Evolutionary conservation across 2,329 filamentous ascomycete species (phyloP), one percentile per base, ranked within the genome.

Genomic region (Aspergillus texensis): DNA sequence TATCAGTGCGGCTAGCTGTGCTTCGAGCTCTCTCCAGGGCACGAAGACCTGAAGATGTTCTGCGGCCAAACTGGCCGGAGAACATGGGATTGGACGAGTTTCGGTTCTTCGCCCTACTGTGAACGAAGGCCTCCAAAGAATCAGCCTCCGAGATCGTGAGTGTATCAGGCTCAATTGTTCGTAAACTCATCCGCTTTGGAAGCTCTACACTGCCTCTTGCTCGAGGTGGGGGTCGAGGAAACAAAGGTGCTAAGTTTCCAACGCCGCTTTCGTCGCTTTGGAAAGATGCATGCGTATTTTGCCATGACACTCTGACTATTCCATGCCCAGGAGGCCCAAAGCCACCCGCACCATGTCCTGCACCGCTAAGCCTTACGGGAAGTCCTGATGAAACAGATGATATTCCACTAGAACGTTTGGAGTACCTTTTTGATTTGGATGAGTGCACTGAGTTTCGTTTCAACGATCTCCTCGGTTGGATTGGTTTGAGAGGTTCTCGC

Each of bases 331-430:
- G 70, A 36, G 75, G 73, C n/a, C 75, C 74, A 19, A 79, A 73
- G 4, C 77, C 77, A 46, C 79, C 78, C 3, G 77, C 75, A 5
- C 79, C 79, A 67, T 80, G 78, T 3, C 78, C 78, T 21, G 78
- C 78, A 21, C 79, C 79, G 58, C 78, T 80, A 21, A 77, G 68
- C 61, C 79, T 70, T n/a, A 76, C 68, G 0, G 79, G 78, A 36
- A 80, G 68, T 11, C 78, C 78, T 6, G 76, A 69, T 26, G 76
- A 74, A 30, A 77, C 68, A 19, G 74, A 70, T 6, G 76, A 78
- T 21, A 79, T 74, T 5, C 77, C 77, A 62, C 77, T 79, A 0
- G 77, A 78, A 26, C 75, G 75, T 60, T 72, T 77, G 0, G 77
- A 79, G 63, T 75, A 72, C 46, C 77, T 66, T 55, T 70, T 77